Base-by-base conservation (phyloP, 345 rosid genomes). In the Nephelium lappaceum region DNA sequence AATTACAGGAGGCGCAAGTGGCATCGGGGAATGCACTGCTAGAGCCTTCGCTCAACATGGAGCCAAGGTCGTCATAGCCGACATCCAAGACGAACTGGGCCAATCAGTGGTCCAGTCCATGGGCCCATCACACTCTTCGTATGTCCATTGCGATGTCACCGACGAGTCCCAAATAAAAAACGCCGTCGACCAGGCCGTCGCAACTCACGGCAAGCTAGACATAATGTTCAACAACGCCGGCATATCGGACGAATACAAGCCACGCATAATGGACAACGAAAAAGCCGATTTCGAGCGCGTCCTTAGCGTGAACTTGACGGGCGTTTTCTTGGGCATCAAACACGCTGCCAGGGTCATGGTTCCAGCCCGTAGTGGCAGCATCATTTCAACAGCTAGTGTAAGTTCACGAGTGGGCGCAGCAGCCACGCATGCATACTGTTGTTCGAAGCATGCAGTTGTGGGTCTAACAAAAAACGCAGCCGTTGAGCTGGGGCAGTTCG, bases 191-290 rank as follows among this genome's bases (percentile, higher is more conserved):
- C 51, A 6, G n/a, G 77, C 85, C 14, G 85, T 88, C 55, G 39
- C 82, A 5, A 61, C 70, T n/a, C 61, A 83, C n/a, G 88, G 89
- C 23, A 83, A 83, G 79, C 87, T 86, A 4, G 89, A 86, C 82
- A 72, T 84, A 49, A 82, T 84, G 91, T 80, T 84, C 82, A 85
- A 84, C 82, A 87, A 87, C 6, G 90, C 87, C 1, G 87, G 88
- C 77, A 81, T 84, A 18, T 38, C 21, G 3, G 87, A 75, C 24
- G 23, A n/a, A 0, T 75, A 61, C 81, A 83, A 77, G 72, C 39
- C 70, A 23, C 81, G 86, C 41, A 87, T 85, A 18, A 18, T 77
- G 8, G 85, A 82, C 79, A 77, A 74, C 6, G 79, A 74, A 11
- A 74, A 74, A 41, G 67, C 70, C 0, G 83, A 74, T 49, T 80